Evolutionary conservation across 2,329 filamentous ascomycete genomes (phyloP), one percentile per base, ranked within the genome.

Genomic region (Zopfia rhizophila): DNA sequence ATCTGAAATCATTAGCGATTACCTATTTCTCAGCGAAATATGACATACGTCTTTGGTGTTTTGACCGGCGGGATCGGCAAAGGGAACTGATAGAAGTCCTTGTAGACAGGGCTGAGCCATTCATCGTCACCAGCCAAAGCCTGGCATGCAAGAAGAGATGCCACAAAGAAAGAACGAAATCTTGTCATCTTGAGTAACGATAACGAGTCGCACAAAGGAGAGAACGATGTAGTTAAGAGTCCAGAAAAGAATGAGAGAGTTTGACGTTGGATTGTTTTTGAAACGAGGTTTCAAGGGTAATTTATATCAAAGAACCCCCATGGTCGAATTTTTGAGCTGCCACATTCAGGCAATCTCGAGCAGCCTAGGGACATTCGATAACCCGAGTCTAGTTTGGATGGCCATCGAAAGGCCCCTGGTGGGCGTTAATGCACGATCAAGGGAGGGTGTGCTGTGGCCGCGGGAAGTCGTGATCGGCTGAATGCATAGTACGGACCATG

Each of bases 1-100:
- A 52, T 27, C 50, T 38, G n/a, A 23, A n/a, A 18, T 23, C 3
- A n/a, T 27, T 27, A 39, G 33, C 18, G 10, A 21, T 28, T 13
- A 25, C 5, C 12, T 4, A 42, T 23, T 7, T 33, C 8, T 10
- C 5, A 22, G 17, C 4, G 16, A 28, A 14, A 21, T 17, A 22
- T 13, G n/a, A 58, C 73, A 53, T 63, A 77, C 68, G 68, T 68
- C 33, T 72, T 68, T 5, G 70, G 68, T 23, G 68, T 38, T 55
- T 77, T 78, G 13, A 75, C 48, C 1, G 75, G 72, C 16, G 77
- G 76, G 14, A 77, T 74, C 1, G 78, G 77, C 1, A 80, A 67
- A n/a, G 75, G 65, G 4, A 70, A 60, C 31, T 68, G 54, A 51
- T 65, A 75, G 33, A 75, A 65, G 43, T 67, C 54, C 23, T 60